Evolutionary conservation across 2,329 filamentous ascomycete species (phyloP).

Genomic region (Curvularia hawaiiensis): DNA sequence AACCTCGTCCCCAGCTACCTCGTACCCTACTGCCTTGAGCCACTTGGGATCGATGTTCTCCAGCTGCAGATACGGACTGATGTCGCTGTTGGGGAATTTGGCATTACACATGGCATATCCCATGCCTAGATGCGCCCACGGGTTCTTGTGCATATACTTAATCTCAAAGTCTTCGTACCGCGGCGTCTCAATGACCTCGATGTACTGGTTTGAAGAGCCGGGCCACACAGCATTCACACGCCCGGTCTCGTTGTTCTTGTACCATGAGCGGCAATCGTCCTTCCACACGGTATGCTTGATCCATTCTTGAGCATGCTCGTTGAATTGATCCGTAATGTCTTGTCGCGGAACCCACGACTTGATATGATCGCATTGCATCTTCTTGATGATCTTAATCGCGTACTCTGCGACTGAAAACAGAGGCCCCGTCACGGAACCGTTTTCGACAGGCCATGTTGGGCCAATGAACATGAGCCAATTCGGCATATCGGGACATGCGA

Average conservation of each 20-base stretch:
- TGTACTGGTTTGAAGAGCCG: conserved; percentile 57
- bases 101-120: conserved; percentile 42
- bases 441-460: conserved; percentile 52
- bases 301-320: conserved; percentile 54
- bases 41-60: conserved; percentile 53
- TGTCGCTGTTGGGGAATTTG: conserved; percentile 35
- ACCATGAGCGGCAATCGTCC: conserved; percentile 52
- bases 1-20: conserved; percentile 22
- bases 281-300: conserved; percentile 58
- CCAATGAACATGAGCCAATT: conserved; percentile 52
- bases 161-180: conserved; percentile 54
- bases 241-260: conserved; percentile 51
- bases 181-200: conserved; percentile 45
- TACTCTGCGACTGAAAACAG: conserved; percentile 49
- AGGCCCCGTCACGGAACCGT: conserved; percentile 53
- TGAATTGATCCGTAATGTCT: conserved; percentile 51
- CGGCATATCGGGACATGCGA: conserved; percentile 51
- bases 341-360: conserved; percentile 49
- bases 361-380: conserved; percentile 55
- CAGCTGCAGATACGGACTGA: conserved; percentile 47
- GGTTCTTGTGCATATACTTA: conserved; percentile 47
- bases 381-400: conserved; percentile 50
- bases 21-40: conserved; percentile 40
- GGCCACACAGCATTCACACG: conserved; percentile 55
- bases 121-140: conserved; percentile 52